phyloP scores from a whole-genome alignment of 148 eudicot species.

The Pouteria glomerata region DNA sequence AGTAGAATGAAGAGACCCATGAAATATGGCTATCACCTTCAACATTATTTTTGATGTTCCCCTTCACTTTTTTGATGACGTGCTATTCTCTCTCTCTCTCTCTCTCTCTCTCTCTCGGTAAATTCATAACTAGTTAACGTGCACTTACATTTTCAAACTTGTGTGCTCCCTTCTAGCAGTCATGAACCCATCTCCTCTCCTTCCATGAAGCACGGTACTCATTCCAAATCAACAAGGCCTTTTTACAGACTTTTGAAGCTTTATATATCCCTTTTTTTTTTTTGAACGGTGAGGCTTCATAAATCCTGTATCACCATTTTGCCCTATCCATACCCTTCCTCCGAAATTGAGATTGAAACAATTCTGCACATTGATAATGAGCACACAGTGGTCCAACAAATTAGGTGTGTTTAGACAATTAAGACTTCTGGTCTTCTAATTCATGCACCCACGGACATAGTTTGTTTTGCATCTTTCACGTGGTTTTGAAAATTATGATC shows the following conservation, averaged over 20 bases:
- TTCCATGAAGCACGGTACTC: too few relatives aligned
- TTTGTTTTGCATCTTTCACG: neutral
- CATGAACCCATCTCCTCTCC: neutral
- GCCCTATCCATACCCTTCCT: neutral
- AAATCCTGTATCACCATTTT: neutral
- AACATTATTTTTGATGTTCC: neutral
- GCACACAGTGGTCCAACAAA: neutral
- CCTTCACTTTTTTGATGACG: neutral
- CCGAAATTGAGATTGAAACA: too few relatives aligned
- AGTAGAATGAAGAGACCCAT: neutral
- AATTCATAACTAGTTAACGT: neutral
- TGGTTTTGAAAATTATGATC: neutral
- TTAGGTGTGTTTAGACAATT: neutral
- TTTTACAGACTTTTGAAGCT: neutral
- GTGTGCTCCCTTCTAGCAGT: neutral
- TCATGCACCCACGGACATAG: neutral
- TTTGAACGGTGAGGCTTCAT: too few relatives aligned
- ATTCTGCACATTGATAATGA: neutral
- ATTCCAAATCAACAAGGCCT: neutral
- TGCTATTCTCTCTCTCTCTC: too few relatives aligned
- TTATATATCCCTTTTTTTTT: too few relatives aligned
- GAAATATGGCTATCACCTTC: neutral
- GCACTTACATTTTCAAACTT: too few relatives aligned
- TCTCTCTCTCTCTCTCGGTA: too few relatives aligned
- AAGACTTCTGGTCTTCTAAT: neutral